Conservation (phyloP, 139 green algal species). For the Micromonas pusilla region DNA sequence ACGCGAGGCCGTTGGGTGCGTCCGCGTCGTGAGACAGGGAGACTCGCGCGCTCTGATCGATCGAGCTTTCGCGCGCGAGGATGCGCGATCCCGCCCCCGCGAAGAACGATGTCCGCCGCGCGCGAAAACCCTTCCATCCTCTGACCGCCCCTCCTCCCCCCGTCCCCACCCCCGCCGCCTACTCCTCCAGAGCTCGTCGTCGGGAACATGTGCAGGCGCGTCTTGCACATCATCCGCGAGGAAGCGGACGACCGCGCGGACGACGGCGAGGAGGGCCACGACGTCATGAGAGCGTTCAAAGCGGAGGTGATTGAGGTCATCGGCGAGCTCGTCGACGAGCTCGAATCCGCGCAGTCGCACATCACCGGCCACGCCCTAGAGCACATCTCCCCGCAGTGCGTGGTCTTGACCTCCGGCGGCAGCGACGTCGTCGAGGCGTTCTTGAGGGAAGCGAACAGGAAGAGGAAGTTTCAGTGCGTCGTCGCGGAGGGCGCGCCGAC, state of each 20-base stretch:
- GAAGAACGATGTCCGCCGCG: too few species aligned
- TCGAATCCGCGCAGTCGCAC: constrained; percentile 73
- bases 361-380: constrained; percentile 80
- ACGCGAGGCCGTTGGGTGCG: constrained; percentile 32
- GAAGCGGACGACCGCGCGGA: constrained; percentile 45
- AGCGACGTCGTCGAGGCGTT: constrained; percentile 57
- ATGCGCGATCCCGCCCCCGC: too few species aligned
- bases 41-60: neutral
- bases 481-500: constrained; percentile 83
- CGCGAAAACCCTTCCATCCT: neutral
- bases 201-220: constrained; percentile 83
- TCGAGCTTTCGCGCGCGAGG: too few species aligned
- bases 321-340: constrained; percentile 89
- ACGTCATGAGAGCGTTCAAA: constrained; percentile 54
- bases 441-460: constrained; percentile 74
- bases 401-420: constrained; percentile 38
- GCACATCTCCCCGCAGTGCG: constrained; percentile 82
- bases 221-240: constrained; percentile 90
- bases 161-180: too few species aligned
- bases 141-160: neutral
- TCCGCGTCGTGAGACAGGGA: too few species aligned
- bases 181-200: constrained; percentile 77
- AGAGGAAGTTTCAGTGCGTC: constrained; percentile 86
- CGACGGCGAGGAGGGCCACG: neutral
- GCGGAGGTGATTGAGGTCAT: constrained; percentile 79